A percentile compares a stretch with the other conserved stretches of the same genome.
Evolutionary conservation across 805 yeast species (phyloP).

Genomic region (Monosporozyma aquatica): DNA sequence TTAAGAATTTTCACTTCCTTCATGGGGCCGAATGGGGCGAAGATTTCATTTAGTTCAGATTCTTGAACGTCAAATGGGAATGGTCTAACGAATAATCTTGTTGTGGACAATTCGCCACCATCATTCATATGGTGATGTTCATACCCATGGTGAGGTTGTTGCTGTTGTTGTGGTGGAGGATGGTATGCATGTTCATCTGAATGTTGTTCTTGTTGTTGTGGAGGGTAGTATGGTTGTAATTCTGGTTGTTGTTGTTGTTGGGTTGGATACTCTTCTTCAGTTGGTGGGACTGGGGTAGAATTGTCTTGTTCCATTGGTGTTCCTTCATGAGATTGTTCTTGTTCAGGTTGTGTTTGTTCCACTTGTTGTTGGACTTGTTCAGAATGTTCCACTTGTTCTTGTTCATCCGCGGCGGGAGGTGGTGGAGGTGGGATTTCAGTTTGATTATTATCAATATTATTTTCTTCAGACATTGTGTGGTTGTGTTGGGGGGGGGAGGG

Average conservation of each 20-base stretch:
- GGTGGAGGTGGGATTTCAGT: constrained; percentile 4
- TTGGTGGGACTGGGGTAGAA: constrained; percentile 7
- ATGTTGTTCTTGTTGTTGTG: constrained; percentile 9
- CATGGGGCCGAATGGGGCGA: constrained; percentile 56
- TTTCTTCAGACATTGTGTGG: constrained; percentile 2
- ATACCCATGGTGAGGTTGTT: constrained; percentile 11
- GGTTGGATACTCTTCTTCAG: constrained; percentile 6
- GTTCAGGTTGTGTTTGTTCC: constrained; percentile 7
- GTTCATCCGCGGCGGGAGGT: constrained; percentile 2
- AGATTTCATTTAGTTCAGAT: constrained; percentile 61
- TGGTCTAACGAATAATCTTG: constrained; percentile 53
- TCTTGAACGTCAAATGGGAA: constrained; percentile 44
- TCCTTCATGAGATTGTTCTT: neutral
- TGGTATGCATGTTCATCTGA: no score
- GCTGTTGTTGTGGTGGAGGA: constrained; percentile 14
- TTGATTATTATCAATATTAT: neutral
- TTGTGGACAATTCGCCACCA: constrained; percentile 34
- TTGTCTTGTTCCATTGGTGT: constrained; percentile 6
- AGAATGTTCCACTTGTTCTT: neutral
- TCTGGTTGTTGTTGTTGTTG: constrained; percentile 12
- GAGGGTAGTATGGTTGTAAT: constrained; percentile 16
- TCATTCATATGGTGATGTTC: constrained; percentile 13
- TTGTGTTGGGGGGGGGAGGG: no score
- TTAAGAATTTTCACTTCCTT: constrained; percentile 61
- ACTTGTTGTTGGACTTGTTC: neutral